Conservation (phyloP, 306 rosid species). For the Cucumis sativus region Cucumber_9930_V3 NC_026656.2:7357501-7358000, state of each 20-base stretch:
- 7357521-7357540: constrained; percentile 69
- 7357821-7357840: constrained; percentile 35
- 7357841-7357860: constrained; percentile 78
- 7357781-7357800: background rate
- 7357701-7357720: background rate
- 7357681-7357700: background rate
- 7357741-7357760: background rate
- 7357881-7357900: constrained; percentile 79
- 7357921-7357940: background rate
- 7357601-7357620: constrained; percentile 2
- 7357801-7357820: background rate
- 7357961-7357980: background rate
- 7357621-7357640: background rate
- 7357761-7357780: background rate
- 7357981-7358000: background rate
- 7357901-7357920: constrained; percentile 83
- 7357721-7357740: background rate
- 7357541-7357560: constrained; percentile 87
- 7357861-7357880: constrained; percentile 73
- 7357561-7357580: constrained; percentile 26
- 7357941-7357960: background rate
- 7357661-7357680: background rate
- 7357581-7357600: background rate
- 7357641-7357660: background rate
- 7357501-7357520: constrained; percentile 82